Evolutionary conservation across 495 filamentous ascomycete species (phyloP), one percentile per base, ranked within the genome.

Genomic region (Aspergillus hancockii): DNA sequence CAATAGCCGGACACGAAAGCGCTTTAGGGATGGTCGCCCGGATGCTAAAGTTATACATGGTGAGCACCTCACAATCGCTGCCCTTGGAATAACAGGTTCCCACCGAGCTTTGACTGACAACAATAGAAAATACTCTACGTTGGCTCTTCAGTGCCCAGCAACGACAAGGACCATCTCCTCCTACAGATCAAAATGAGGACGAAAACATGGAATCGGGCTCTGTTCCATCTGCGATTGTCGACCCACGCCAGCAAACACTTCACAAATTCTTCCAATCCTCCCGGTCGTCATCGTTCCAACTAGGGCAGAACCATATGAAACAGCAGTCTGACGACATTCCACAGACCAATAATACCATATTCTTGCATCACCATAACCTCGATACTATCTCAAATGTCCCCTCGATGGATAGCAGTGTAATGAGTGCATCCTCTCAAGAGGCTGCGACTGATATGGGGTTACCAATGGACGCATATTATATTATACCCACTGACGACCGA

Each of bases 1-100:
- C 18, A 66, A 80, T 59, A 80, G 77, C 54, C 78, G 81, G 8
- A 83, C 81, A 31, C 71, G 76, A 58, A 83, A 83, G 64, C 73
- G 81, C n/a, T 78, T 78, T 55, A 72, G 79, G 30, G 69, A 83
- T 41, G 74, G 75, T 49, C 76, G 81, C 45, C 81, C 81, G 0
- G 71, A 75, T 23, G 78, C 81, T 7, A 64, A 75, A 38, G 64
- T 70, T 12, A 69, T 83, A 36, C 79, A 81, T 65, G 73, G 79
- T 81, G 50, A 67, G 75, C 9, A 32, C 23, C 32, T 36, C 13
- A 36, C 32, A 36, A 8, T 38, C 49, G 14, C 4, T 49, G 22
- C 45, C 46, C 66, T 46, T 28, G 7, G 28, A 8, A 18, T 10
- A 21, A 43, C 25, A 7, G 14, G 14, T 32, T 25, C 14, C 21